Evolutionary conservation across 495 filamentous ascomycete genomes (phyloP).

Genomic region (Durotheca rogersii): DNA sequence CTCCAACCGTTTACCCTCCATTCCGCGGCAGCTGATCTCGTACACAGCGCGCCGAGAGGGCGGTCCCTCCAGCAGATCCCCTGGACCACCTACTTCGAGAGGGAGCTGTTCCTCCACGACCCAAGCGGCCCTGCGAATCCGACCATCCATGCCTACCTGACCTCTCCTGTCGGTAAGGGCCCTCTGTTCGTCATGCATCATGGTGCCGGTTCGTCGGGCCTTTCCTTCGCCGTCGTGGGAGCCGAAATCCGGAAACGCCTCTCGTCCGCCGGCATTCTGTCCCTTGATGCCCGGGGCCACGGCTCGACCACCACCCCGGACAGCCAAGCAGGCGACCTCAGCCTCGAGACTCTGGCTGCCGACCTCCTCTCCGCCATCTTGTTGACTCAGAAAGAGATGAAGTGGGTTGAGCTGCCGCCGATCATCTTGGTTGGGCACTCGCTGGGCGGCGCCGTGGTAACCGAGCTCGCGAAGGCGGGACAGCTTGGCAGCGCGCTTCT

Average conservation of each 20-base stretch:
- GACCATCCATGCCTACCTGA: conserved; percentile 84
- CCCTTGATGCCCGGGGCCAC: conserved; percentile 82
- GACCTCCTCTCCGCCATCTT: conserved; percentile 72
- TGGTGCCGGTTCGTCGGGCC: conserved; percentile 83
- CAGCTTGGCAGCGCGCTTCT: conserved; percentile 66
- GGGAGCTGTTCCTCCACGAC: conserved; percentile 71
- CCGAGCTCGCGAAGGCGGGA: conserved; percentile 70
- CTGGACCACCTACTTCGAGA: conserved; percentile 88
- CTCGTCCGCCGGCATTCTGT: conserved; percentile 79
- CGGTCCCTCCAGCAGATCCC: conserved; percentile 58
- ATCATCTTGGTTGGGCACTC: conserved; percentile 90
- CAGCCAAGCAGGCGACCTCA: conserved; percentile 55
- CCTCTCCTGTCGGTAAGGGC: conserved; percentile 57
- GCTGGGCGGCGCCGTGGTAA: conserved; percentile 92
- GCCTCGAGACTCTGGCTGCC: conserved; percentile 64
- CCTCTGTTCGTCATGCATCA: conserved; percentile 90
- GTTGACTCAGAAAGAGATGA: conserved; percentile 62
- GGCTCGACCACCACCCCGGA: conserved; percentile 63
- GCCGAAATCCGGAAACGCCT: conserved; percentile 73
- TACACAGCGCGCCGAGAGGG: conserved; percentile 37
- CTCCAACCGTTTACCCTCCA: conserved; percentile 15
- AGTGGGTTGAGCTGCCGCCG: conserved; percentile 71
- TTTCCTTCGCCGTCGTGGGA: conserved; percentile 82
- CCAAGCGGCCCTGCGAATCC: conserved; percentile 26
- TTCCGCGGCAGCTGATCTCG: conserved; percentile 26